Evolutionary conservation across 768 basidiomycete genomes (phyloP).

Genomic region (Suillus fuscotomentosus): DNA sequence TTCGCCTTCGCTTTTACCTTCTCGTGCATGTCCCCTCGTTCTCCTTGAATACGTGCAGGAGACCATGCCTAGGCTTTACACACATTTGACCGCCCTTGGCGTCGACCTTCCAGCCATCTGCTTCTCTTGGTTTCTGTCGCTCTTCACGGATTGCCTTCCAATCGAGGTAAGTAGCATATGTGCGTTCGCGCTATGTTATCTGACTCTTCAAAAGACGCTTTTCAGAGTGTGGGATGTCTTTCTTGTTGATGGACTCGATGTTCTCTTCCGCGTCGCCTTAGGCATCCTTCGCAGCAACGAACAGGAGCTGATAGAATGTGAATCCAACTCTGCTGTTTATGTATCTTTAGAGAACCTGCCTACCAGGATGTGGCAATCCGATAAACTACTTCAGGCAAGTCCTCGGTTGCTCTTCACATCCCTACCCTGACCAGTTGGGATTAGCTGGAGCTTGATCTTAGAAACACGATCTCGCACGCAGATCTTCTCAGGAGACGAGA

Average conservation of each 20-base stretch:
- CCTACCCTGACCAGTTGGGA: not conserved
- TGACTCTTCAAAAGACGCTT: conserved; percentile 57
- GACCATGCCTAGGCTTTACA: conserved; percentile 66
- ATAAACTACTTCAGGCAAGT: conserved; percentile 83
- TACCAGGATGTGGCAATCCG: conserved; percentile 91
- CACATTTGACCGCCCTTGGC: conserved; percentile 75
- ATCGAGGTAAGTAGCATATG: conserved; percentile 69
- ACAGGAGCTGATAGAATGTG: conserved; percentile 76
- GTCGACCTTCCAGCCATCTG: conserved; percentile 93
- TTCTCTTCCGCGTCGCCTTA: conserved; percentile 87
- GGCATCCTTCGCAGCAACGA: conserved; percentile 85
- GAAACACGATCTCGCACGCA: conserved; percentile 46
- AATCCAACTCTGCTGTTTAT: conserved; percentile 87
- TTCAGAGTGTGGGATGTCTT: conserved; percentile 97
- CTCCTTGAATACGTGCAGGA: conserved; percentile 86
- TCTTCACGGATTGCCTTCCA: conserved; percentile 95
- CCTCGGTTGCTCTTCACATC: not conserved
- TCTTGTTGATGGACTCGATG: conserved; percentile 89
- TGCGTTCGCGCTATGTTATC: conserved; percentile 3
- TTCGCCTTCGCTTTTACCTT: conserved; percentile 87
- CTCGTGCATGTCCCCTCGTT: conserved; percentile 90
- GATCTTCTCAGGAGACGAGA: conserved; percentile 58
- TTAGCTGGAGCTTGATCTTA: conserved; percentile 59
- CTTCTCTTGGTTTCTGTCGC: conserved; percentile 97
- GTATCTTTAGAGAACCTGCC: conserved; percentile 87